Percentiles rank a stretch among this genome's conserved stretches.
Conservation (phyloP, 805 yeast genomes). For the Candida sithepensis region DNA sequence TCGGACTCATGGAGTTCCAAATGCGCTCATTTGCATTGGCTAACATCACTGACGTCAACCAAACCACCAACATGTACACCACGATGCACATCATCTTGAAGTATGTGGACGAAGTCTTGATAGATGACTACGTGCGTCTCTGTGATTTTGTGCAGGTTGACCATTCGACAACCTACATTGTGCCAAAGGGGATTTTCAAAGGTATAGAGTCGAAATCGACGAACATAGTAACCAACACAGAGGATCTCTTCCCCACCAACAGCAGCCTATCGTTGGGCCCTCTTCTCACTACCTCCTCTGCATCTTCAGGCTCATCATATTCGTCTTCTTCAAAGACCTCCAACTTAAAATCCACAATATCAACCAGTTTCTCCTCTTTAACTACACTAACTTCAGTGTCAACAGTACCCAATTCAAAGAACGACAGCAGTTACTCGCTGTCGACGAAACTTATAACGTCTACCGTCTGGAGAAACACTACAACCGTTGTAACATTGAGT, state of each 20-base stretch:
- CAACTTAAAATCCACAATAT: too few species aligned
- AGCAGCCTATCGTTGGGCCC: not conserved
- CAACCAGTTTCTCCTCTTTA: not conserved
- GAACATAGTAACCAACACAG: not conserved
- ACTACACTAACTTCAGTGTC: constrained; percentile 2
- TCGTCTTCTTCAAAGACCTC: too few species aligned
- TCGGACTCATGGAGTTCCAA: constrained; percentile 13
- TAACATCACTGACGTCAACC: constrained; percentile 40
- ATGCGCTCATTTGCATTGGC: constrained; percentile 17
- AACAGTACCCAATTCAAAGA: not conserved
- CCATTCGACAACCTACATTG: constrained; percentile 11
- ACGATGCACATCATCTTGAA: constrained; percentile 43
- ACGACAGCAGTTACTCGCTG: not conserved
- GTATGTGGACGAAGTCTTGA: constrained; percentile 40
- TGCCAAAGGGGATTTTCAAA: constrained; percentile 14
- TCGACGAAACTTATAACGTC: not conserved
- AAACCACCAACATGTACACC: constrained; percentile 43
- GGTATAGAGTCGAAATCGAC: constrained; percentile 6
- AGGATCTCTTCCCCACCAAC: too few species aligned
- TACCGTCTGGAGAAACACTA: not conserved
- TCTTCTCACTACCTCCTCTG: too few species aligned
- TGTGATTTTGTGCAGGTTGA: constrained; percentile 34
- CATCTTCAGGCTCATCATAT: too few species aligned
- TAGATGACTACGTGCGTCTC: constrained; percentile 38
- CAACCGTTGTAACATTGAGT: not conserved